A percentile compares a stretch with the other conserved stretches of the same genome.
Evolutionary conservation across 2,329 filamentous ascomycete genomes (phyloP).

Genomic region (Aspergillus eucalypticola): DNA sequence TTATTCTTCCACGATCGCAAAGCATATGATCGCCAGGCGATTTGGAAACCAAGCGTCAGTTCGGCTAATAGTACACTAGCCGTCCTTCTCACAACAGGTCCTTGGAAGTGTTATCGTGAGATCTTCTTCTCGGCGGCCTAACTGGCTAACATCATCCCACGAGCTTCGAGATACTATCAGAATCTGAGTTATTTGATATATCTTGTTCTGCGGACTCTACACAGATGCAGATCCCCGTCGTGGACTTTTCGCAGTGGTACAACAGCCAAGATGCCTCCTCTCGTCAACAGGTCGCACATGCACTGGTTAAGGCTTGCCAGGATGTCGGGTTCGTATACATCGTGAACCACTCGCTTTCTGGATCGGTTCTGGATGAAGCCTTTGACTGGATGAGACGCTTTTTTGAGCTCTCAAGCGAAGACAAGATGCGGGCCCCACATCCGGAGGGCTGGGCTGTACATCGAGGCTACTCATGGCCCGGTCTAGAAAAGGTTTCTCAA

Average conservation of each 20-base stretch:
- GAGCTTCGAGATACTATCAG: background rate
- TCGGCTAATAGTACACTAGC: background rate
- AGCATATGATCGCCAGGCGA: background rate
- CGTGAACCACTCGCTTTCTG: conserved; percentile 49
- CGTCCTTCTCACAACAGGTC: background rate
- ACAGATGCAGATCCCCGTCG: conserved; percentile 37
- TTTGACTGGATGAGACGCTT: conserved; percentile 49
- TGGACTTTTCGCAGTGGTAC: conserved; percentile 44
- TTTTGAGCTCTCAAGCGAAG: conserved; percentile 46
- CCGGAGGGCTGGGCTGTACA: conserved; percentile 52
- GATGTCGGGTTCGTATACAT: conserved; percentile 53
- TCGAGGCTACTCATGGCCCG: conserved; percentile 59
- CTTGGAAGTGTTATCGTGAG: background rate
- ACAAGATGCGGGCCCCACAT: conserved; percentile 54
- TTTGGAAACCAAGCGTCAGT: background rate
- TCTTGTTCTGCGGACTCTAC: background rate
- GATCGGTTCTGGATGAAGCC: conserved; percentile 43
- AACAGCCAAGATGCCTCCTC: conserved; percentile 27
- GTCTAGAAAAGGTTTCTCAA: conserved; percentile 56
- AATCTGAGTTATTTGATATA: background rate
- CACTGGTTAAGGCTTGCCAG: conserved; percentile 45
- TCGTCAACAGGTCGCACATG: conserved; percentile 37
- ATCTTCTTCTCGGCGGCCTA: background rate
- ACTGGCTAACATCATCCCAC: background rate
- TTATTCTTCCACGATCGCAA: background rate